Conservation (phyloP, 176 grass and related monocot genomes). For the Typha latifolia region DNA sequence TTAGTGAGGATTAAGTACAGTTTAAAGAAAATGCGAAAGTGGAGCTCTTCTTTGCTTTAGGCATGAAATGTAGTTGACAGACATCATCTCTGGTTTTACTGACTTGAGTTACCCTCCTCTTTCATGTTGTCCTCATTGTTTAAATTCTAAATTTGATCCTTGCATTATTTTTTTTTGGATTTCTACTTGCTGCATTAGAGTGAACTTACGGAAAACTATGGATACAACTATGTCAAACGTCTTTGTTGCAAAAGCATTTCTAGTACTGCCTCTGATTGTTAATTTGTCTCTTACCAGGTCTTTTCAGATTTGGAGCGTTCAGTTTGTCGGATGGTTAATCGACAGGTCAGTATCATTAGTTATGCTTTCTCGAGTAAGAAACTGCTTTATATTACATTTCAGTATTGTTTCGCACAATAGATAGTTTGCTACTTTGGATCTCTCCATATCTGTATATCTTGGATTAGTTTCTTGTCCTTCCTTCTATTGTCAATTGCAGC, state of each 20-base stretch:
- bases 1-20: no score
- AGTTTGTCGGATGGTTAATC: constrained; percentile 88
- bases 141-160: no score
- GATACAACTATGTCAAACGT: neutral
- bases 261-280: constrained; percentile 12
- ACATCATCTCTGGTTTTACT: no score
- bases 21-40: no score
- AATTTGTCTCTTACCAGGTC: constrained; percentile 48
- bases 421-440: neutral
- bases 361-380: neutral
- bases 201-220: no score
- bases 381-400: neutral
- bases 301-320: constrained; percentile 98
- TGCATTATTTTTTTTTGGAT: no score
- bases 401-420: neutral
- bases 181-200: no score
- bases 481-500: constrained; percentile 4
- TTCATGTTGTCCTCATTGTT: no score
- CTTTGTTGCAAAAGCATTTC: neutral
- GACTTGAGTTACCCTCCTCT: no score
- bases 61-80: no score
- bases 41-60: no score
- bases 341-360: constrained; percentile 51
- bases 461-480: neutral
- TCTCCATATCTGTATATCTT: neutral